Conservation (phyloP, 1,284 basidiomycete genomes). For the Trametes pubescens region DNA sequence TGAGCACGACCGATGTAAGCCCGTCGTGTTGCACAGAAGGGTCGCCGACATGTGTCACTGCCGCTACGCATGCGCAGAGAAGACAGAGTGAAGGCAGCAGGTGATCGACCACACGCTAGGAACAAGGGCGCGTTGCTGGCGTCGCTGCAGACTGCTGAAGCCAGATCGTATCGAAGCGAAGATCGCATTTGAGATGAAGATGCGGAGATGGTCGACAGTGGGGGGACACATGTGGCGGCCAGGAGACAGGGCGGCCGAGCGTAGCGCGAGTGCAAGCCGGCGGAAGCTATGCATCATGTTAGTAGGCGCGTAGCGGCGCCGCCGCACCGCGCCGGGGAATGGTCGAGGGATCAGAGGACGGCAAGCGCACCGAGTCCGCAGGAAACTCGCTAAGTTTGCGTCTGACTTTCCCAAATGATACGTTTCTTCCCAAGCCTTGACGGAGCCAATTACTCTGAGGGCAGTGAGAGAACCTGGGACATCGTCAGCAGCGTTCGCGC, state of each 20-base stretch:
- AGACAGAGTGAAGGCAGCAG: slow-evolving; percentile 21
- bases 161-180: slow-evolving; percentile 27
- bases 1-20: slow-evolving; percentile 28
- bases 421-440: slow-evolving; percentile 30
- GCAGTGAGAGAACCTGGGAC: slow-evolving; percentile 10
- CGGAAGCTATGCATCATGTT: slow-evolving; percentile 9
- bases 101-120: slow-evolving; percentile 28
- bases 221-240: slow-evolving; percentile 20
- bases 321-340: no score
- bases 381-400: slow-evolving; percentile 17
- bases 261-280: slow-evolving; percentile 5
- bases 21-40: slow-evolving; percentile 22
- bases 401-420: slow-evolving; percentile 25
- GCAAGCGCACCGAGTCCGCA: slow-evolving; percentile 19
- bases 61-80: slow-evolving; percentile 17
- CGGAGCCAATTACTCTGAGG: slow-evolving; percentile 16
- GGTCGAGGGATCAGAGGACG: slow-evolving; percentile 20
- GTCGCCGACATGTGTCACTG: slow-evolving; percentile 22
- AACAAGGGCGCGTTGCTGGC: slow-evolving; percentile 15
- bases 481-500: slow-evolving; percentile 18
- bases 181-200: slow-evolving; percentile 18
- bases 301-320: slow-evolving; percentile 20
- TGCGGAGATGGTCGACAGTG: slow-evolving; percentile 15
- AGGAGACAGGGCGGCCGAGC: slow-evolving; percentile 9
- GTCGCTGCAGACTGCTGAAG: slow-evolving; percentile 11